These are phyloP conservation scores for Pestalotiopsis sp. DNA, from an alignment of 2,329 filamentous ascomycete species.

Conservation along the genomic window DNA sequence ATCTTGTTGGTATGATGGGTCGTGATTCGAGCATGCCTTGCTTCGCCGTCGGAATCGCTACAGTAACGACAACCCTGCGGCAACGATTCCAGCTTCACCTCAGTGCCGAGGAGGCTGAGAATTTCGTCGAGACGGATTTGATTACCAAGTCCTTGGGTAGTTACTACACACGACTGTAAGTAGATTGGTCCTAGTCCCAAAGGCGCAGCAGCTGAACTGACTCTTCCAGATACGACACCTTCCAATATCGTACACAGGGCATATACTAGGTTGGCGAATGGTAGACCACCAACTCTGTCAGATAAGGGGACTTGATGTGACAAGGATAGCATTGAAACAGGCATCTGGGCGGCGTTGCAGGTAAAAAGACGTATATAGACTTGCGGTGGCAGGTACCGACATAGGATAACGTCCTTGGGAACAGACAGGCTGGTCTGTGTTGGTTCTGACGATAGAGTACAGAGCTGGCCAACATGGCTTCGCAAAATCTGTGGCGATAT, in stretches of 20 bases:
- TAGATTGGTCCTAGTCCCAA: slow-evolving; percentile 13
- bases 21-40: slow-evolving; percentile 83
- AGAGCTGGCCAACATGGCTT: neutral
- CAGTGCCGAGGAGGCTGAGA: slow-evolving; percentile 79
- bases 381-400: slow-evolving; percentile 15
- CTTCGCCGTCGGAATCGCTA: slow-evolving; percentile 73
- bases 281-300: slow-evolving; percentile 13
- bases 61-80: slow-evolving; percentile 70
- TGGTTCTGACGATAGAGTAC: neutral
- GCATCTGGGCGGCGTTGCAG: slow-evolving; percentile 37
- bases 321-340: slow-evolving; percentile 15
- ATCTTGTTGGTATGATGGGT: slow-evolving; percentile 84
- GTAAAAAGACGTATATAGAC: slow-evolving; percentile 25
- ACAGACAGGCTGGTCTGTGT: slow-evolving; percentile 8
- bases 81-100: slow-evolving; percentile 82
- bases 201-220: neutral
- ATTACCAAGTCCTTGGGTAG: slow-evolving; percentile 82
- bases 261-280: slow-evolving; percentile 65
- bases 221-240: slow-evolving; percentile 73
- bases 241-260: slow-evolving; percentile 85
- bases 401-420: slow-evolving; percentile 27
- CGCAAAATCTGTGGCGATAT: neutral
- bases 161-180: slow-evolving; percentile 85
- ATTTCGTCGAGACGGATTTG: slow-evolving; percentile 79
- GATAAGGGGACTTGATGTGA: neutral